These are phyloP conservation scores for Eucalyptus cladocalyx DNA, from an alignment of 345 rosid species.

Conservation along the genomic window DNA sequence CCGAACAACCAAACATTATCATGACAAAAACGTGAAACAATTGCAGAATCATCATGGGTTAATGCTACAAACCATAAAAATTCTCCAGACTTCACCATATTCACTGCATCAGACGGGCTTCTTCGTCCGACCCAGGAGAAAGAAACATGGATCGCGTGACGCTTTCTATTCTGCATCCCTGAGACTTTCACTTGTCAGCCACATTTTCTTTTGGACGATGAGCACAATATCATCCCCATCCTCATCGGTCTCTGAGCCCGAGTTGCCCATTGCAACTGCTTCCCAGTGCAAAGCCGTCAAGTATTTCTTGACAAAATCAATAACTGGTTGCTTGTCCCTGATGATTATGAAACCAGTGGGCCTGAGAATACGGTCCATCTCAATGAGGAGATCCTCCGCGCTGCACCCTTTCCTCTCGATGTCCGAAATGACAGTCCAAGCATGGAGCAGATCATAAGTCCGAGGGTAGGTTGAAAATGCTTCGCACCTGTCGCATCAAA, in stretches of 20 bases:
- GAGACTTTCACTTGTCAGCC: slow-evolving; percentile 78
- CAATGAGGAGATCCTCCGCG: slow-evolving; percentile 63
- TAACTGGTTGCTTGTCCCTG: slow-evolving; percentile 50
- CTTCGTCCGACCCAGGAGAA: slow-evolving; percentile 5
- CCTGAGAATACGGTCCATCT: slow-evolving; percentile 93
- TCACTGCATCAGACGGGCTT: not conserved
- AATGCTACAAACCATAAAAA: slow-evolving; percentile 26
- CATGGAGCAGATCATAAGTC: slow-evolving; percentile 84
- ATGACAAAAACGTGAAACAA: slow-evolving; percentile 2
- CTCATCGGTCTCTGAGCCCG: slow-evolving; percentile 23
- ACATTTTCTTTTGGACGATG: slow-evolving; percentile 64
- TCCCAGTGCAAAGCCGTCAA: slow-evolving; percentile 79
- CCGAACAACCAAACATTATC: slow-evolving; percentile 10
- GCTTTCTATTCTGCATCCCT: slow-evolving; percentile 44
- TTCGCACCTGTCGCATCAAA: slow-evolving; percentile 58
- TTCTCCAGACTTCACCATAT: slow-evolving; percentile 3
- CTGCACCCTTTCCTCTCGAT: slow-evolving; percentile 69
- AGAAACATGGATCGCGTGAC: not conserved
- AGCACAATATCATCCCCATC: slow-evolving; percentile 45
- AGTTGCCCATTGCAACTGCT: slow-evolving; percentile 36
- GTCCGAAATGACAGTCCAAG: slow-evolving; percentile 62
- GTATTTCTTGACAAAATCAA: slow-evolving; percentile 62
- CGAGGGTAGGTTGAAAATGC: slow-evolving; percentile 87
- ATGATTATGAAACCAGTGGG: slow-evolving; percentile 74
- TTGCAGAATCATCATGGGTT: slow-evolving; percentile 3